These are phyloP conservation scores for Cladosporium oxysporum DNA, from an alignment of 2,329 filamentous ascomycete species.

Conservation along the genomic window DNA sequence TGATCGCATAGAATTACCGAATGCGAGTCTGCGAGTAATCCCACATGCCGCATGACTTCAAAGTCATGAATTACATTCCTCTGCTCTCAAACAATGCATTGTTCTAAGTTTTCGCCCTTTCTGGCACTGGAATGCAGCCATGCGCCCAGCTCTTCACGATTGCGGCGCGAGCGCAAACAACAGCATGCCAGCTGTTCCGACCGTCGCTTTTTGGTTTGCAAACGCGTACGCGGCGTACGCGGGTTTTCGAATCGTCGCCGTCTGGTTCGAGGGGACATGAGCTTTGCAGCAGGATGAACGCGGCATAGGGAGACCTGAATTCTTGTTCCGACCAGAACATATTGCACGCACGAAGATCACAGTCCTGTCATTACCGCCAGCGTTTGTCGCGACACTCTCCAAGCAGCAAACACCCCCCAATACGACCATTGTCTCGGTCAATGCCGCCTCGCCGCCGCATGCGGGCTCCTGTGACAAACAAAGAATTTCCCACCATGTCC, in stretches of 20 bases:
- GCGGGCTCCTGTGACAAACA: conserved; percentile 3
- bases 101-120: neutral
- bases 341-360: neutral
- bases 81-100: neutral
- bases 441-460: neutral
- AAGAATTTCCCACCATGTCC: neutral
- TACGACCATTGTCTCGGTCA: neutral
- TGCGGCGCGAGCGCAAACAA: conserved; percentile 10
- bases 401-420: neutral
- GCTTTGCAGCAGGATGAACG: too few relatives aligned
- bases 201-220: neutral
- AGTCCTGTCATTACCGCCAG: neutral
- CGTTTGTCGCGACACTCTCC: neutral
- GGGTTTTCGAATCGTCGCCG: neutral
- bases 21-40: neutral
- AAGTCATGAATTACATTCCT: neutral
- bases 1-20: neutral
- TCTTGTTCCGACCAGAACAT: neutral
- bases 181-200: conserved; percentile 1
- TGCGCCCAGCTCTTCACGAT: conserved; percentile 1
- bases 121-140: conserved; percentile 5
- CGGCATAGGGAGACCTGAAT: neutral
- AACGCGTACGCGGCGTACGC: neutral
- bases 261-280: too few relatives aligned
- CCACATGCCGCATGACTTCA: neutral